Percentiles rank a stretch among this genome's conserved stretches.
Conservation (phyloP, 306 rosid species). For the Gynostemma pentaphyllum region DNA sequence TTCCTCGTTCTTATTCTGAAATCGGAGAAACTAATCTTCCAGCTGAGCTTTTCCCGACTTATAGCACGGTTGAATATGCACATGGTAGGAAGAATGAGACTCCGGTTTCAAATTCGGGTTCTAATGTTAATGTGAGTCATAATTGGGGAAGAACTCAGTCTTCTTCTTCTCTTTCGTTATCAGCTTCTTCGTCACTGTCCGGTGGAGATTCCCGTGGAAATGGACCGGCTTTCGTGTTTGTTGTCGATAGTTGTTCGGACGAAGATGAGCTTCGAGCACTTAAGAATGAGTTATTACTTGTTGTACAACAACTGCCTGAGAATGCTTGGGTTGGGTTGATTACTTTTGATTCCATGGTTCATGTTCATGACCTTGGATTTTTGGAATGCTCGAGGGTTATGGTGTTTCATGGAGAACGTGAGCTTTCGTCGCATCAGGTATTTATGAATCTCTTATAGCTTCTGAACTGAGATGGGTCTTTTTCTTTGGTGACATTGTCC, state of each 20-base stretch:
- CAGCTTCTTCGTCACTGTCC: constrained; percentile 22
- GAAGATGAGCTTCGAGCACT: constrained; percentile 52
- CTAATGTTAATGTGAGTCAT: constrained; percentile 15
- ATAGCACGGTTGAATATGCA: constrained; percentile 65
- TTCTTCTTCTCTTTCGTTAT: constrained; percentile 24
- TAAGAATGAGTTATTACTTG: constrained; percentile 48
- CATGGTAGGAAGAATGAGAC: constrained; percentile 17
- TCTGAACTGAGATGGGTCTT: not conserved
- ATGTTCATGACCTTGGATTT: constrained; percentile 49
- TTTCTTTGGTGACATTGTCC: not conserved
- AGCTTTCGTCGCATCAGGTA: constrained; percentile 59
- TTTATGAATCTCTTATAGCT: not conserved
- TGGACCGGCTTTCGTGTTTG: constrained; percentile 51
- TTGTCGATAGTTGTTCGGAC: constrained; percentile 40
- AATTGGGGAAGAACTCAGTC: constrained; percentile 22
- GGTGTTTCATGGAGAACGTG: constrained; percentile 47
- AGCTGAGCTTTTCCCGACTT: constrained; percentile 89
- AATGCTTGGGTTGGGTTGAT: constrained; percentile 45
- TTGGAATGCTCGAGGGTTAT: constrained; percentile 48
- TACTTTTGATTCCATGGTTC: constrained; percentile 72
- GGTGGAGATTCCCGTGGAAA: constrained; percentile 24
- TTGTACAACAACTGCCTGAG: constrained; percentile 54
- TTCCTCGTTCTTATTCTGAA: constrained; percentile 55
- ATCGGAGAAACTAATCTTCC: constrained; percentile 77
- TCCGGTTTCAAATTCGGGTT: constrained; percentile 14